These are phyloP conservation scores for Berkeleyomyces basicola DNA, from an alignment of 2,329 filamentous ascomycete species.

Conservation along the genomic window DNA sequence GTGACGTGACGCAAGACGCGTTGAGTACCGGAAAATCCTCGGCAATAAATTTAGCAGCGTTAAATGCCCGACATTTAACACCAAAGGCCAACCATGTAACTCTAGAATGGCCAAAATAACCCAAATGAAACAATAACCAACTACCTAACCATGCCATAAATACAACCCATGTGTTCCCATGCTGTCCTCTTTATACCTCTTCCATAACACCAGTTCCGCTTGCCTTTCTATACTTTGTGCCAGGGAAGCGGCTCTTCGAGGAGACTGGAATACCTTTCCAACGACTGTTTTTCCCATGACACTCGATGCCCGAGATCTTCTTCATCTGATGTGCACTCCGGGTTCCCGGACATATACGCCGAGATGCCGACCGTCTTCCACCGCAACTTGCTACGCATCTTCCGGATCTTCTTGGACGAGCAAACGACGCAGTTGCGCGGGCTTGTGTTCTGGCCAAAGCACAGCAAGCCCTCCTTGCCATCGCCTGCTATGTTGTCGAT, in stretches of 20 bases:
- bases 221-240: neutral
- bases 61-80: too few relatives aligned
- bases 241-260: neutral
- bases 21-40: neutral
- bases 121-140: too few relatives aligned
- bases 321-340: neutral
- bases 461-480: slow-evolving; percentile 4
- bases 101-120: too few relatives aligned
- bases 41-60: neutral
- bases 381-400: slow-evolving; percentile 6
- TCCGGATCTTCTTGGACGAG: slow-evolving; percentile 5
- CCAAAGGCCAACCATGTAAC: too few relatives aligned
- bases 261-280: neutral
- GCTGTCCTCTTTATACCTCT: too few relatives aligned
- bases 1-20: neutral
- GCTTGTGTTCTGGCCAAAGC: neutral
- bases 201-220: neutral
- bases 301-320: neutral
- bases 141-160: too few relatives aligned
- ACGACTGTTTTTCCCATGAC: neutral
- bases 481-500: neutral
- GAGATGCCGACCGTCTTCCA: slow-evolving; percentile 7
- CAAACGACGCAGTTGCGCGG: slow-evolving; percentile 5
- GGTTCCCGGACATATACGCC: slow-evolving; percentile 1
- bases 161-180: too few relatives aligned